Base-by-base conservation (phyloP, 164 flowering plant species). In the Brasenia schreberi region DNA sequence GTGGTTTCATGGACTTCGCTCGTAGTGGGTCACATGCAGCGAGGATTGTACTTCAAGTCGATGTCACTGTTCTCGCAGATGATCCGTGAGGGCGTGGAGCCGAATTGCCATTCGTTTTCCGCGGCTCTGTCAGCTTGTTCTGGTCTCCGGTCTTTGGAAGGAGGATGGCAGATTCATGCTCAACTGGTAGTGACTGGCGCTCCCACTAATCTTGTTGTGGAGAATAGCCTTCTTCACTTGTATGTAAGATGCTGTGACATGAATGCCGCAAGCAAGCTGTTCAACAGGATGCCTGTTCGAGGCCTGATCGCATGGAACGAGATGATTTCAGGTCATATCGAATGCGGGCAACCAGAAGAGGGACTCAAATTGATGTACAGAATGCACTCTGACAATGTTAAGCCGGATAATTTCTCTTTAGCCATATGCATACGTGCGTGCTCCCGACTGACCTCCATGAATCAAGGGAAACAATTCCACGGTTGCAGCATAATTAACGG, bases 401-500 rank as follows among this genome's bases (percentile, higher is more conserved):
- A 56, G 65, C 70, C 70, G 19, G 67, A 66, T 67, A 14, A 69
- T 7, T 75, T 33, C 69, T 63, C 78, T 9, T 66, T 53, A 63
- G 71, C 73, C 5, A 69, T 68, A 7, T 69, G 68, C 61, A 49
- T 64, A n/a, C 66, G 67, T 74, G 68, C 68, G 59, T 74, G 76
- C 53, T 69, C 70, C 19, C 11, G 65, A 42, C 44, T 70, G 45
- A 66, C 67, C 43, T 67, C 65, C 6, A 45, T 59, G 23, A 64
- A 65, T n/a, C 68, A 76, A 19, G 78, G 75, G 53, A 52, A n/a
- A 43, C 75, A 76, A 62, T 53, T 71, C 61, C 77, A 75, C 62
- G 66, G 68, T 12, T 44, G 65, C 59, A 65, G 69, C 12, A 10
- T 75, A 12, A 75, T 67, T 44, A 64, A 43, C 23, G 78, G 75